phyloP scores from a whole-genome alignment of 495 filamentous ascomycete species.

The Thermothielavioides terrestris region DNA sequence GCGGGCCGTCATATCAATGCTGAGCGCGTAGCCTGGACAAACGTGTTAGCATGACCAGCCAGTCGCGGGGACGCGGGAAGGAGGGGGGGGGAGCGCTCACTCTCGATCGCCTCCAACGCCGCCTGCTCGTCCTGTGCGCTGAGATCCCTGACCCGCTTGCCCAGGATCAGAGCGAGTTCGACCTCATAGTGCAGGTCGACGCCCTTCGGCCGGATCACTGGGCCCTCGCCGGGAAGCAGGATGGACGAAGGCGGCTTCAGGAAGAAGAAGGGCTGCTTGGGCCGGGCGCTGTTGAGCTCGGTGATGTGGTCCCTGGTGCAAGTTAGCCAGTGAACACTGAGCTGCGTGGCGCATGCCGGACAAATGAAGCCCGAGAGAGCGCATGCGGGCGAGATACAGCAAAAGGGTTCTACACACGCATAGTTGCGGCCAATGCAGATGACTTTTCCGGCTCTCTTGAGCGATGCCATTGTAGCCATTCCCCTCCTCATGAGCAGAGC shows the following conservation, averaged over 20 bases:
- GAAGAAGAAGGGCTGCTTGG: slow-evolving; percentile 97
- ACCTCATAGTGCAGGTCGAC: slow-evolving; percentile 90
- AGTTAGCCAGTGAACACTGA: slow-evolving; percentile 7
- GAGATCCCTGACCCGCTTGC: slow-evolving; percentile 66
- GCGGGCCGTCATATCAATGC: slow-evolving; percentile 89
- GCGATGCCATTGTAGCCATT: slow-evolving; percentile 48
- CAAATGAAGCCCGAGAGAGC: neutral
- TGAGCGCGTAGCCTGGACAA: slow-evolving; percentile 66
- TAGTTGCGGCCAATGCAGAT: slow-evolving; percentile 98
- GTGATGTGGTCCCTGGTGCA: slow-evolving; percentile 74
- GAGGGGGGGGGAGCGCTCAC: slow-evolving; percentile 22
- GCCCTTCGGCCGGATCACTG: slow-evolving; percentile 74
- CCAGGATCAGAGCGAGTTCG: slow-evolving; percentile 82
- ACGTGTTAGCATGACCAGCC: too few relatives aligned
- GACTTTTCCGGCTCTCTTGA: slow-evolving; percentile 72
- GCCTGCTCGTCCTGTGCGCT: slow-evolving; percentile 53
- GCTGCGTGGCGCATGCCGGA: neutral
- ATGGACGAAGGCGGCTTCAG: slow-evolving; percentile 84
- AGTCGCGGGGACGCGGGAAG: neutral
- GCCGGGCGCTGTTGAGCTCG: slow-evolving; percentile 77
- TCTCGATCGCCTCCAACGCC: slow-evolving; percentile 54
- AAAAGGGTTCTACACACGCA: slow-evolving; percentile 54
- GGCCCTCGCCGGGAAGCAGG: slow-evolving; percentile 64
- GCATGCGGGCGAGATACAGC: neutral
- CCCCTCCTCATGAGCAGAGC: slow-evolving; percentile 34